These are phyloP conservation scores for Plectosphaerella cucumerina DNA, from an alignment of 2,329 filamentous ascomycete genomes.

Conservation along the genomic window DNA sequence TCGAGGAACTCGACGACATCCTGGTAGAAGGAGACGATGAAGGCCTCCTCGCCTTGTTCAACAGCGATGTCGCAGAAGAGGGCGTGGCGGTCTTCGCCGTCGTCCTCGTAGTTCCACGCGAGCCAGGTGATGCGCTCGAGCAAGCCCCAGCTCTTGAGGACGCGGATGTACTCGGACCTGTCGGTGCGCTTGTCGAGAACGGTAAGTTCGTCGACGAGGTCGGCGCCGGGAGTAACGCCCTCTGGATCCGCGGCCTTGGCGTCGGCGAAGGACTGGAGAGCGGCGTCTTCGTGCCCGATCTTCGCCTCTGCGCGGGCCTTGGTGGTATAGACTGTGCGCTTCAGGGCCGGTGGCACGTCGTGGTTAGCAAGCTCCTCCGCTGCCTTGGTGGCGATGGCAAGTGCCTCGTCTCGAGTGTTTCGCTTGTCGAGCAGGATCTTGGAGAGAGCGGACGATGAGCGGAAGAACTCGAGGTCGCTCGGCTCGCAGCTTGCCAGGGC, in stretches of 20 bases:
- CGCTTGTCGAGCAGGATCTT: constrained; percentile 9
- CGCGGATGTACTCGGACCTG: constrained; percentile 9
- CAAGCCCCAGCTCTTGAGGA: constrained; percentile 18
- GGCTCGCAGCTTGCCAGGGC: constrained; percentile 6
- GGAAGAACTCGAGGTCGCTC: constrained; percentile 11
- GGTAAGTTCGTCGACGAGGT: constrained; percentile 15
- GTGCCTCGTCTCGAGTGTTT: background rate
- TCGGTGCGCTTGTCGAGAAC: constrained; percentile 11
- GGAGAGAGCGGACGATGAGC: constrained; percentile 11
- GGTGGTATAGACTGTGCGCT: constrained; percentile 11
- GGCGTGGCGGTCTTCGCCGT: background rate
- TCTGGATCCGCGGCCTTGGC: constrained; percentile 15
- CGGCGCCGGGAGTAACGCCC: constrained; percentile 11
- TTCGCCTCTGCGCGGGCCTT: constrained; percentile 14
- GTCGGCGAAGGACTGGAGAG: constrained; percentile 11
- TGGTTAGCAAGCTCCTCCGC: background rate
- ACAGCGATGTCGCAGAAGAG: constrained; percentile 13
- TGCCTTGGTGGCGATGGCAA: background rate
- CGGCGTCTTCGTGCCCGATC: constrained; percentile 7
- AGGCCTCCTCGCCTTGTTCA: constrained; percentile 13
- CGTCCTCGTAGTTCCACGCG: constrained; percentile 13
- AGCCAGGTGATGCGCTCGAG: constrained; percentile 22
- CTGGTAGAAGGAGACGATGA: constrained; percentile 17
- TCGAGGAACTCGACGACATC: constrained; percentile 18
- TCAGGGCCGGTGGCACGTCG: constrained; percentile 7